These are phyloP conservation scores for Cymbidium sinense DNA, from an alignment of 106 monocot species.

Conservation along the genomic window DNA sequence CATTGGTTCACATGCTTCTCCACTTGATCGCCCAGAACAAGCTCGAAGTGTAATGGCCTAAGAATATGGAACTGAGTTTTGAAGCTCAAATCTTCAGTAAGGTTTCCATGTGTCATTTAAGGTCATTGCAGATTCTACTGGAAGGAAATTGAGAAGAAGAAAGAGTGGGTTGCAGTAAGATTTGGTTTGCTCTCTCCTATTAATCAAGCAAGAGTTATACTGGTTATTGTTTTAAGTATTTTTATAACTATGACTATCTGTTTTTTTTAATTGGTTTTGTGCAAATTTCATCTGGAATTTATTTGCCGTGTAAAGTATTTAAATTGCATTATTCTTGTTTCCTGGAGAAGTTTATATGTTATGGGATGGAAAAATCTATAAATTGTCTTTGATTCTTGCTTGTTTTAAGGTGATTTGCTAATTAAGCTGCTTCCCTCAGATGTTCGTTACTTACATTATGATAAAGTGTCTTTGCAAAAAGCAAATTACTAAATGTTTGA, in stretches of 20 bases:
- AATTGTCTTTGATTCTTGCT: too few species aligned
- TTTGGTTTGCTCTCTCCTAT: not conserved
- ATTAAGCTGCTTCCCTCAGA: too few species aligned
- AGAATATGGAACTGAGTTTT: not conserved
- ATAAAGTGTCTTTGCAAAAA: too few species aligned
- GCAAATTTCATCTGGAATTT: not conserved
- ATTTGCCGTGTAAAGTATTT: not conserved
- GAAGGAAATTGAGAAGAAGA: not conserved
- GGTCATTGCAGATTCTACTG: not conserved
- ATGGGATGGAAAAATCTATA: too few species aligned
- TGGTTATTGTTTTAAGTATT: not conserved
- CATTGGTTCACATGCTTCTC: conserved; percentile 30
- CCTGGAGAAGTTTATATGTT: too few species aligned
- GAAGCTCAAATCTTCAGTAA: not conserved
- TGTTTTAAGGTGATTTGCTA: too few species aligned
- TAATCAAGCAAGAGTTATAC: not conserved
- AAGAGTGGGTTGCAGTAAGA: too few species aligned
- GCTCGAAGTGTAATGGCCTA: not conserved
- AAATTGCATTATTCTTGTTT: too few species aligned
- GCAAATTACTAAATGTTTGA: too few species aligned
- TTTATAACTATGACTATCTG: not conserved
- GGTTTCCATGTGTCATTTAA: not conserved
- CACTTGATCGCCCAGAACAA: conserved; percentile 24
- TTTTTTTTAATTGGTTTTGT: not conserved
- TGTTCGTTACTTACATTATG: too few species aligned